These are phyloP conservation scores for Teratosphaeria epicoccoides DNA, from an alignment of 2,329 filamentous ascomycete genomes.

Conservation along the genomic window DNA sequence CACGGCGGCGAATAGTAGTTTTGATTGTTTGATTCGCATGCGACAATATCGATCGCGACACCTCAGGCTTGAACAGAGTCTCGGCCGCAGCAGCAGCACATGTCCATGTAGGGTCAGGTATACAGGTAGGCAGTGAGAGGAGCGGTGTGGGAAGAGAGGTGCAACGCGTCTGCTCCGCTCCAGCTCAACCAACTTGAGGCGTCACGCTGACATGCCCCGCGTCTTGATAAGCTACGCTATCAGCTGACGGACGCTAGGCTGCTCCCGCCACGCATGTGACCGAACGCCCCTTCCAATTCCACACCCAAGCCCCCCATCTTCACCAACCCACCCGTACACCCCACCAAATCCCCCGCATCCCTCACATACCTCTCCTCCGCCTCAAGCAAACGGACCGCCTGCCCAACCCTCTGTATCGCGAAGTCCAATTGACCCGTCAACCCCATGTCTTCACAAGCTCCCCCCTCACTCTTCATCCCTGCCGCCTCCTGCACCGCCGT, in stretches of 20 bases:
- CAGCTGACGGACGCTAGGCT: too few relatives aligned
- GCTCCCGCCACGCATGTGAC: neutral
- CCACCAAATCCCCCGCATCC: constrained; percentile 5
- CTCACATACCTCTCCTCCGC: constrained; percentile 7
- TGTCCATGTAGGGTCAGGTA: too few relatives aligned
- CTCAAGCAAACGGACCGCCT: constrained; percentile 1
- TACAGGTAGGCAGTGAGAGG: too few relatives aligned
- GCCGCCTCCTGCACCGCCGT: constrained; percentile 3
- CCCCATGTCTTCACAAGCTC: neutral
- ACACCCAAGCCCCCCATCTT: neutral
- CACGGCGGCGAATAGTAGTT: too few relatives aligned
- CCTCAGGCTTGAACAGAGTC: too few relatives aligned
- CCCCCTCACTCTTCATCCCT: neutral
- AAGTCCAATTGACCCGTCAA: neutral
- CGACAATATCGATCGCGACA: too few relatives aligned
- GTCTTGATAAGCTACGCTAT: neutral
- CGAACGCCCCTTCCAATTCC: neutral
- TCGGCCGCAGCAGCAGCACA: too few relatives aligned
- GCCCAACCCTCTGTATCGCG: neutral
- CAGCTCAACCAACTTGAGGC: neutral
- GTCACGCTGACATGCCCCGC: neutral
- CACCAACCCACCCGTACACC: constrained; percentile 6
- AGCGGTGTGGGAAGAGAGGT: neutral
- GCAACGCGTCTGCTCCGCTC: neutral
- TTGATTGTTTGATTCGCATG: too few relatives aligned